Conservation (phyloP, 2,329 filamentous ascomycete genomes). For the Fusarium illudens region DNA sequence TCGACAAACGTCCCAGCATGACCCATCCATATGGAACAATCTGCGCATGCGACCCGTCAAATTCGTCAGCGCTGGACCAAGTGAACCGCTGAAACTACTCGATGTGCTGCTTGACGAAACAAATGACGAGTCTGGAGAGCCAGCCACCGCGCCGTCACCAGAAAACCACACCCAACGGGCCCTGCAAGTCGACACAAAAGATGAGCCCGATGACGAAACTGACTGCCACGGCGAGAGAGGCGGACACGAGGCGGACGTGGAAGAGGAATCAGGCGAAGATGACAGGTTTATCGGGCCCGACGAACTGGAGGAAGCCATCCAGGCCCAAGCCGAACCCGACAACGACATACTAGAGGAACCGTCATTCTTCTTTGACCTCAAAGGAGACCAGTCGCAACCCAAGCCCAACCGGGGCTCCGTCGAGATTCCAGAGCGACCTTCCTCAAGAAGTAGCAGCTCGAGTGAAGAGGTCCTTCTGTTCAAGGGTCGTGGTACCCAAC, state of each 20-base stretch:
- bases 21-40: conserved; percentile 52
- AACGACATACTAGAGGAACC: conserved; percentile 3
- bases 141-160: neutral
- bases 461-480: conserved; percentile 76
- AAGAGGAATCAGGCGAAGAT: neutral
- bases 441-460: conserved; percentile 52
- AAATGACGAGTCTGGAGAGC: neutral
- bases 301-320: conserved; percentile 30
- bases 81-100: conserved; percentile 58
- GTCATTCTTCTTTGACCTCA: conserved; percentile 52
- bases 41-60: conserved; percentile 59
- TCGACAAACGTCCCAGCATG: conserved; percentile 57
- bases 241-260: neutral
- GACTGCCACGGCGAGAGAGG: neutral
- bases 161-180: neutral
- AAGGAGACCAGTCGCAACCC: conserved; percentile 37
- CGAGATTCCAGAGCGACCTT: conserved; percentile 28
- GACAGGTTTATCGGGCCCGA: conserved; percentile 33
- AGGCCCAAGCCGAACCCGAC: conserved; percentile 6
- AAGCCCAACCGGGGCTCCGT: neutral
- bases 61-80: conserved; percentile 63
- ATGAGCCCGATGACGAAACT: neutral
- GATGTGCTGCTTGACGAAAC: conserved; percentile 40
- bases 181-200: neutral
- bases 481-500: conserved; percentile 58